Base-by-base conservation (phyloP, 2,329 filamentous ascomycete species). In the Colletotrichum sp. region DNA sequence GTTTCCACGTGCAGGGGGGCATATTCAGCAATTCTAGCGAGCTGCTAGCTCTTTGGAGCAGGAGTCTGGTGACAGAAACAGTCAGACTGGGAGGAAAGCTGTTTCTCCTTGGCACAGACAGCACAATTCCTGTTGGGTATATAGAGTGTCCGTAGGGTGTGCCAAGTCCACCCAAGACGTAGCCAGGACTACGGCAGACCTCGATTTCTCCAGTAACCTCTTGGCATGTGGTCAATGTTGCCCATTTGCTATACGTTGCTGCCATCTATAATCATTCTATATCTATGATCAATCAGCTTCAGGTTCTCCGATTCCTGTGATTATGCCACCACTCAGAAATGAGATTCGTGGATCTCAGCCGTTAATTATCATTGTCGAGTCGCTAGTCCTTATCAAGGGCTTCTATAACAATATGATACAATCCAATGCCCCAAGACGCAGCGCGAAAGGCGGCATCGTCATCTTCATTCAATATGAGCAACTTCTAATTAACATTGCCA, bases 41-140 rank as follows among this genome's bases (percentile, higher is more conserved):
- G 36, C 4, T 39, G 8, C 18, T 0, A 0, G 5, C 9, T n/a
- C 9, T 12, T 12, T n/a, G 39, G 5, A 0, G 18, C 0, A n/a
- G 0, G 0, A 49, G 8, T 49, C 0, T 4, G 5, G 18, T 6
- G 9, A 49, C 18, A 7, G 2, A 5, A 36, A 36, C 8, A 16
- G 0, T 0, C 18, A 44, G 39, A 3, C 9, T 44, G 39, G 36
- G 39, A 10, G 0, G 18, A 0, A n/a, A n/a, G 3, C 18, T 49
- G 18, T 1, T 6, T 4, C 39, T n/a, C 18, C 39, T n/a, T n/a
- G 39, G 2, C 5, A 7, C 2, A 49, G 5, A 3, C 9, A 49
- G 39, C 39, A 49, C 0, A 6, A 12, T 0, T n/a, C 18, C 18
- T 49, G 8, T 4, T n/a, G 18, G 9, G 18, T n/a, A 49, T 9